phyloP scores from a whole-genome alignment of 1,284 basidiomycete species.

The Ustilago xerochloae region DNA sequence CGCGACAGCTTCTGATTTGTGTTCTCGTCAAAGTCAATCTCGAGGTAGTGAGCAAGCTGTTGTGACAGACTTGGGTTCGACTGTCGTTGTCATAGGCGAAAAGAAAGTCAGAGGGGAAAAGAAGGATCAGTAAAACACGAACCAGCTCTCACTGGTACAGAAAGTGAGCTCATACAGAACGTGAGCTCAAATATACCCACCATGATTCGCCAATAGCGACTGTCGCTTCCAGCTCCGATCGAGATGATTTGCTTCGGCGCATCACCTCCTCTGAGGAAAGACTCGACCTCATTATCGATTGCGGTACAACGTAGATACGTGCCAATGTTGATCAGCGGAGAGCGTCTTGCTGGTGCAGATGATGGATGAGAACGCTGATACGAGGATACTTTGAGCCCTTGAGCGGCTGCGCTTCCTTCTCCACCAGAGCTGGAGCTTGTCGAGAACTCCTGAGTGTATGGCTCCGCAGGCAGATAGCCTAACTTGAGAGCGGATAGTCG shows the following conservation, averaged over 20 bases:
- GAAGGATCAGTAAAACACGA: not conserved
- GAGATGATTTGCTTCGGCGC: conserved; percentile 81
- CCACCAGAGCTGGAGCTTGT: not conserved
- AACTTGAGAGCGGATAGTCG: conserved; percentile 73
- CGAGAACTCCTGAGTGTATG: conserved; percentile 44
- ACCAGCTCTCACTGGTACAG: too few species aligned
- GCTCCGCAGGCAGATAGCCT: conserved; percentile 38
- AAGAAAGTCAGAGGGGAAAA: not conserved
- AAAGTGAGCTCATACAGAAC: too few species aligned
- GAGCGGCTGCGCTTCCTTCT: not conserved
- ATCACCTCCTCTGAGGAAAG: conserved; percentile 74
- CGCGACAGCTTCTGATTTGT: conserved; percentile 84
- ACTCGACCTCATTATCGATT: conserved; percentile 81
- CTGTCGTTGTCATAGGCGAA: conserved; percentile 48
- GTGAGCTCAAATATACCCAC: conserved; percentile 74
- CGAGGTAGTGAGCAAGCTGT: conserved; percentile 76
- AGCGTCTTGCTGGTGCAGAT: conserved; percentile 71
- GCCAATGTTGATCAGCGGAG: conserved; percentile 92
- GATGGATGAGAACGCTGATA: not conserved
- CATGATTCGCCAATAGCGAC: conserved; percentile 87
- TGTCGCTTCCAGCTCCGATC: conserved; percentile 91
- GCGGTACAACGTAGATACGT: conserved; percentile 86
- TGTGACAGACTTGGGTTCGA: conserved; percentile 67
- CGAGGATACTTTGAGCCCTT: not conserved
- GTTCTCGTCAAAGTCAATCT: conserved; percentile 88